These are phyloP conservation scores for Camptophora hylomeconis DNA, from an alignment of 2,329 filamentous ascomycete genomes.

Conservation along the genomic window DNA sequence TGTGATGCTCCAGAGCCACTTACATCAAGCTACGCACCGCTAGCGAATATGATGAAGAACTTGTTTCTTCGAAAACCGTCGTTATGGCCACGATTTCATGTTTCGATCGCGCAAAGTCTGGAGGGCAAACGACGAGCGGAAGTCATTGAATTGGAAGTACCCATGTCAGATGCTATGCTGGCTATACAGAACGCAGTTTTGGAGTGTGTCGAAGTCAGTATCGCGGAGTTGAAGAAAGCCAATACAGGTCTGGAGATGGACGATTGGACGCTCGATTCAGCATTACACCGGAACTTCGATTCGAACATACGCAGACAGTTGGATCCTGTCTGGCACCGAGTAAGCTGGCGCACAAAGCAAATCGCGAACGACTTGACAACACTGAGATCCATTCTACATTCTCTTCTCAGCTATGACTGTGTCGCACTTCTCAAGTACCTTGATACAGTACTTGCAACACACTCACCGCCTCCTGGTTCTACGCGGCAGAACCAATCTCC, in stretches of 20 bases:
- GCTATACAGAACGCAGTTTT: slow-evolving; percentile 89
- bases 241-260: slow-evolving; percentile 89
- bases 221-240: slow-evolving; percentile 81
- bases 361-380: slow-evolving; percentile 83
- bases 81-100: slow-evolving; percentile 86
- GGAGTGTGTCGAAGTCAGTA: slow-evolving; percentile 91
- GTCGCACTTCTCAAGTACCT: slow-evolving; percentile 87
- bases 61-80: slow-evolving; percentile 80
- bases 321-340: slow-evolving; percentile 92
- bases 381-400: slow-evolving; percentile 67
- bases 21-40: slow-evolving; percentile 71
- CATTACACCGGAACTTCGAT: slow-evolving; percentile 85
- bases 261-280: slow-evolving; percentile 91
- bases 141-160: slow-evolving; percentile 90
- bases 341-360: slow-evolving; percentile 88
- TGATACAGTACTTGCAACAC: slow-evolving; percentile 84
- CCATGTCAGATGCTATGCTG: slow-evolving; percentile 89
- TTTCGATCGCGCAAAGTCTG: slow-evolving; percentile 74
- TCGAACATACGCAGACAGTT: slow-evolving; percentile 75
- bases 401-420: slow-evolving; percentile 71
- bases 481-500: slow-evolving; percentile 82
- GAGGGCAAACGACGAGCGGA: slow-evolving; percentile 89
- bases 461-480: slow-evolving; percentile 76
- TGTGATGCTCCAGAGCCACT: slow-evolving; percentile 89
- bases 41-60: slow-evolving; percentile 83